Conservation (phyloP, 306 rosid genomes). For the Phaseolus lunatus region DNA sequence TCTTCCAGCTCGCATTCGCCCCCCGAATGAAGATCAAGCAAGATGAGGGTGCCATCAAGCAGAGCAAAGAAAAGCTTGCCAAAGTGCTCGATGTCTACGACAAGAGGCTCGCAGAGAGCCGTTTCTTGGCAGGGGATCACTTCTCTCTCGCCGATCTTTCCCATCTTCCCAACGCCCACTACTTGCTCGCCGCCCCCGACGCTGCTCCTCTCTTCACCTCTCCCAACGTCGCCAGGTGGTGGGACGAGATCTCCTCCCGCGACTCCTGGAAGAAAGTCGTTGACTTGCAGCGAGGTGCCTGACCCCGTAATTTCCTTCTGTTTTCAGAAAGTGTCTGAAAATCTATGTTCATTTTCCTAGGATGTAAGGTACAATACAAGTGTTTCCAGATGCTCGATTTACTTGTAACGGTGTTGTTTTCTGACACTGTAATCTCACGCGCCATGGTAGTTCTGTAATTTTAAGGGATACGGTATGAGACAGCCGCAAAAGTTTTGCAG, state of each 20-base stretch:
- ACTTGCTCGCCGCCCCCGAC: slow-evolving; percentile 48
- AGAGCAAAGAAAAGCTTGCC: slow-evolving; percentile 61
- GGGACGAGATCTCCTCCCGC: slow-evolving; percentile 71
- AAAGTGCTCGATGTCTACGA: slow-evolving; percentile 83
- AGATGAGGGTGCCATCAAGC: slow-evolving; percentile 57
- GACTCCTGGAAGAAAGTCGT: not conserved
- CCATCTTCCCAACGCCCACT: slow-evolving; percentile 82
- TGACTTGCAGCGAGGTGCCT: not conserved
- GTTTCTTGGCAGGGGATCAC: slow-evolving; percentile 74
- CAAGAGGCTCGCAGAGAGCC: slow-evolving; percentile 61
- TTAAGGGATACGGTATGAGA: no score
- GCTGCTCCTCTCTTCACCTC: slow-evolving; percentile 54
- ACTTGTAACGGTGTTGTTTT: no score
- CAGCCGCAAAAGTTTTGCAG: no score
- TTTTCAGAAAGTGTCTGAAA: no score
- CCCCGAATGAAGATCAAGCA: slow-evolving; percentile 82
- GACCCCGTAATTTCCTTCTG: not conserved
- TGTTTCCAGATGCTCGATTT: no score
- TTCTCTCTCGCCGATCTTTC: slow-evolving; percentile 91
- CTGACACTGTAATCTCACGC: no score
- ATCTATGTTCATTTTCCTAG: no score
- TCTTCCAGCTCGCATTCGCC: slow-evolving; percentile 84
- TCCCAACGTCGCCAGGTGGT: slow-evolving; percentile 78
- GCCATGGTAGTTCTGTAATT: no score
- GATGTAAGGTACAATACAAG: no score